phyloP scores from a whole-genome alignment of 1,284 basidiomycete species.

The Sporisorium exsertum region DNA sequence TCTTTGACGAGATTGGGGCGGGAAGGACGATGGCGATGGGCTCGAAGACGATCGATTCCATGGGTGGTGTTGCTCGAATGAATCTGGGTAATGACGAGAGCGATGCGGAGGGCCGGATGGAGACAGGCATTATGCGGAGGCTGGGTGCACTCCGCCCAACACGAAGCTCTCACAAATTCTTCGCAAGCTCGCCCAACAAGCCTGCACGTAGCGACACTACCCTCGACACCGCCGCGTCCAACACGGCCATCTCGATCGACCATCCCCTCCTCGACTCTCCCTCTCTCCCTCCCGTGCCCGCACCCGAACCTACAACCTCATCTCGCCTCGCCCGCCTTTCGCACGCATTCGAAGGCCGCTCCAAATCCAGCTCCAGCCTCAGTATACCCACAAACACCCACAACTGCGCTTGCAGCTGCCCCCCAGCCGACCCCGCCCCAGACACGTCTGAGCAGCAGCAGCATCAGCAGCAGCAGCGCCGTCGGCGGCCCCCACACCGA shows the following conservation, averaged over 20 bases:
- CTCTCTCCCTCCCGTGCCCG: not conserved
- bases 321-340: constrained; percentile 6
- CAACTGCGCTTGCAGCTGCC: not conserved
- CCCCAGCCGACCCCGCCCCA: too few species aligned
- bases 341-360: constrained; percentile 1
- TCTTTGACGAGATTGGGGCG: not conserved
- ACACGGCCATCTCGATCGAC: not conserved
- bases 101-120: not conserved
- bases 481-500: too few species aligned
- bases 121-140: not conserved
- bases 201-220: constrained; percentile 7
- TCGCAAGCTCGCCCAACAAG: constrained; percentile 2
- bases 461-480: not conserved
- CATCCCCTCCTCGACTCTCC: not conserved
- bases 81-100: not conserved
- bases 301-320: not conserved
- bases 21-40: not conserved
- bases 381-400: not conserved
- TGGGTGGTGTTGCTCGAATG: not conserved
- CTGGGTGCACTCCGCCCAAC: constrained; percentile 6
- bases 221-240: not conserved
- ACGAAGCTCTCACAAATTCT: constrained; percentile 8
- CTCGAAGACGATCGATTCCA: not conserved
- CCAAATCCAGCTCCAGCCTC: constrained; percentile 3
- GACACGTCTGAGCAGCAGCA: not conserved